These are phyloP conservation scores for Fusarium ramigenum DNA, from an alignment of 2,329 filamentous ascomycete species.

Conservation along the genomic window DNA sequence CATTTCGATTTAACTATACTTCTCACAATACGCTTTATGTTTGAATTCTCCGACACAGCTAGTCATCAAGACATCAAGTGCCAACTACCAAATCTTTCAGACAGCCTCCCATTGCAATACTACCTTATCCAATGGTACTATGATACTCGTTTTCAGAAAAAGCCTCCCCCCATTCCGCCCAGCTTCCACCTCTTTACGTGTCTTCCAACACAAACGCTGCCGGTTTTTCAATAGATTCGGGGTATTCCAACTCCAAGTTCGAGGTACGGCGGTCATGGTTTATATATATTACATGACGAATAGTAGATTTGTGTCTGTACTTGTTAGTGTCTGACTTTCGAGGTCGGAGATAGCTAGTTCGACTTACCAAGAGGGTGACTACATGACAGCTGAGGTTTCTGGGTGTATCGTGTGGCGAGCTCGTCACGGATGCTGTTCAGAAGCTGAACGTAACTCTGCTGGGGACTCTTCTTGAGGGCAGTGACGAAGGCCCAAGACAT, in stretches of 20 bases:
- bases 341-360: not conserved
- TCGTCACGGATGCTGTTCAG: constrained; percentile 97
- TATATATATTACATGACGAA: constrained; percentile 65
- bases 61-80: constrained; percentile 1
- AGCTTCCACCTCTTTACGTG: not conserved
- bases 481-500: constrained; percentile 99
- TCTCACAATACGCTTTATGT: constrained; percentile 3
- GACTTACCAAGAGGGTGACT: constrained; percentile 91
- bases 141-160: not conserved
- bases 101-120: constrained; percentile 26
- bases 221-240: constrained; percentile 9
- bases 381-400: constrained; percentile 96
- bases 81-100: constrained; percentile 14
- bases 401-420: constrained; percentile 84
- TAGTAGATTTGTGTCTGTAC: constrained; percentile 67
- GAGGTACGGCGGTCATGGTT: constrained; percentile 11
- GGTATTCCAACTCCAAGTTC: constrained; percentile 23
- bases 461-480: constrained; percentile 93
- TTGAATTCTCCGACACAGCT: not conserved
- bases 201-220: not conserved
- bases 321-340: constrained; percentile 7
- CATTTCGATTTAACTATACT: constrained; percentile 15
- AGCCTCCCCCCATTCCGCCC: not conserved
- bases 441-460: constrained; percentile 97
- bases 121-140: not conserved